Base-by-base conservation (phyloP, 1,284 basidiomycete genomes). In the Afroboletus lepidellus region DNA sequence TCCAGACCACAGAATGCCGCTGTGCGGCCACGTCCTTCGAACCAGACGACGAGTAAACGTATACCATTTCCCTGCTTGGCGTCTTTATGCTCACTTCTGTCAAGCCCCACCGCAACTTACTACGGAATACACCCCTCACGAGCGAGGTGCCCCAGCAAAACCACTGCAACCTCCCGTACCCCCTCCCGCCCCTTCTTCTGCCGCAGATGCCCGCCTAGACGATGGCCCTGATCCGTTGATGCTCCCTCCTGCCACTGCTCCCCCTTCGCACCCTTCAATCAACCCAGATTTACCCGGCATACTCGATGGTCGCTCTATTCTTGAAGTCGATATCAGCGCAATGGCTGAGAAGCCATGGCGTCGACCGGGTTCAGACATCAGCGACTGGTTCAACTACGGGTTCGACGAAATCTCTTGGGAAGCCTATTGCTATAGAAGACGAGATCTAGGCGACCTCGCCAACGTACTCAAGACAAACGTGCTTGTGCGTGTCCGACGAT, bases 351-450 rank as follows among this genome's bases (percentile, higher is more conserved):
- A 97, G 69, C 88, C 90, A 3, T 99, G 97, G 97, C 78, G 96
- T 53, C 75, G 88, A 50, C 90, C 95, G 9, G 97, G 97, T 16
- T 87, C 92, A 8, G 94, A 98, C 73, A 77, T 98, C 51, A 91
- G 90, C 61, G 96, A 98, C 74, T 99, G 93, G 88, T 99, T 99
- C 76, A 99, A 99, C 73, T 99, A 98, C 63, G 97, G 97, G 0
- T 99, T 99, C 67, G 96, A 99, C 69, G 97, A 99, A 72, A 81
- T 93, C 13, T 90, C 89, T 18, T 99, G 94, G 92, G 90, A 92
- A 60, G 84, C 87, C 41, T 99, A 95, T 70, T 90, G 92, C 62
- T 87, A 90, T 67, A 85, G 92, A 61, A 80, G 94, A 63, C 78
- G 89, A 37, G 89, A 92, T 54, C 75, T 96, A 59, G 87, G 87